Evolutionary conservation across 1,139 yeast species (phyloP).

Genomic region (Zygoascus sp.): DNA sequence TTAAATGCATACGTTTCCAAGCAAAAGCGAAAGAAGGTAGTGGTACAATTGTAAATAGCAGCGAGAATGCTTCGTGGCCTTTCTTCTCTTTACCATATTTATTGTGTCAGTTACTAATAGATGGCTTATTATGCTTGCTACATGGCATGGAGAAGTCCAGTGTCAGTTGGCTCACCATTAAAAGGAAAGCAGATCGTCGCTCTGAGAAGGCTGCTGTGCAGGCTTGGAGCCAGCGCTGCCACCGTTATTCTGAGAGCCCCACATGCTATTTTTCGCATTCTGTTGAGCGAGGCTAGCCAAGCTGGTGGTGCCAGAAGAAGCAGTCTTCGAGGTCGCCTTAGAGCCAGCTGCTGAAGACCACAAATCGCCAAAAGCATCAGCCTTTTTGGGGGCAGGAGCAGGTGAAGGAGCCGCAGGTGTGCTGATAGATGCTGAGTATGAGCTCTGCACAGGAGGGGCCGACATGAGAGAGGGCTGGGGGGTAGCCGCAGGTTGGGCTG

Average conservation of each 20-base stretch:
- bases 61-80: too few species aligned
- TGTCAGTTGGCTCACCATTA: neutral
- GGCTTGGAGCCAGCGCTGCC: conserved; percentile 12
- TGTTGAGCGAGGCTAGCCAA: conserved; percentile 33
- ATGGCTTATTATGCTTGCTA: neutral
- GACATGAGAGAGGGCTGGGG: conserved; percentile 18
- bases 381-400: conserved; percentile 33
- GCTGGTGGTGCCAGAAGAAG: conserved; percentile 17
- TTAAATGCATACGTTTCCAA: too few species aligned
- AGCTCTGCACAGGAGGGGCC: conserved; percentile 18
- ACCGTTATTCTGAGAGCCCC: conserved; percentile 29
- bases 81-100: too few species aligned
- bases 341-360: conserved; percentile 55
- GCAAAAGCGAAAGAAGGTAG: too few species aligned
- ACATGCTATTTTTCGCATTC: conserved; percentile 30
- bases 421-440: conserved; percentile 21
- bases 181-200: conserved; percentile 25
- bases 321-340: conserved; percentile 41
- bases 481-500: conserved; percentile 25
- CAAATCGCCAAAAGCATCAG: conserved; percentile 78
- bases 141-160: too few species aligned
- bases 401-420: conserved; percentile 26
- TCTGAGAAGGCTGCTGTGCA: conserved; percentile 15
- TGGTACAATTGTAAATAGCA: too few species aligned
- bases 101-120: neutral